Conservation (phyloP, 495 filamentous ascomycete species). For the Podospora pseudocomata region DNA sequence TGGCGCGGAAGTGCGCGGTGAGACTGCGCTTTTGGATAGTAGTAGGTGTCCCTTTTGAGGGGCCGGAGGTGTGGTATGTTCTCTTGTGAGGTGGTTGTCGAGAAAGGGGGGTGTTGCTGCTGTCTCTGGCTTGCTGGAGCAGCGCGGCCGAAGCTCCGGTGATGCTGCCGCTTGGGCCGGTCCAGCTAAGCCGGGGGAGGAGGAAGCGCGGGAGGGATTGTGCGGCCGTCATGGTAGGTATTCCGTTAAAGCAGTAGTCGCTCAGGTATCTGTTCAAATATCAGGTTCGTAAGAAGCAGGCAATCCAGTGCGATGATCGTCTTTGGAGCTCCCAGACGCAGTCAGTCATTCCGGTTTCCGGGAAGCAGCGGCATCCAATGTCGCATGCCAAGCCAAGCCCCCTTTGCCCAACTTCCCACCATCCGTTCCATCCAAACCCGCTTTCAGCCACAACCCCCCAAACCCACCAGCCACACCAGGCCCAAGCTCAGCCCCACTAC, state of each 20-base stretch:
- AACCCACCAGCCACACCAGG: background rate
- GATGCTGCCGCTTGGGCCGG: conserved; percentile 18
- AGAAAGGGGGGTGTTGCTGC: background rate
- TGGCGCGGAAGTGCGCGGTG: conserved; percentile 26
- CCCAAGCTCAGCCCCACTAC: background rate
- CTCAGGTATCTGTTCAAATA: background rate
- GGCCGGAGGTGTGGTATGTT: conserved; percentile 10
- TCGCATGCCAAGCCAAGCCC: conserved; percentile 4
- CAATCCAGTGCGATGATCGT: conserved; percentile 9
- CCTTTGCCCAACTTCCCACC: background rate
- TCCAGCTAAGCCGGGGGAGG: conserved; percentile 53
- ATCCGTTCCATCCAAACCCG: background rate
- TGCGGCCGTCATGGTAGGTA: conserved; percentile 26
- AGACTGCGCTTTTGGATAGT: background rate
- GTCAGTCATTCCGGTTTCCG: conserved; percentile 5
- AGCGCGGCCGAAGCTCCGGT: conserved; percentile 13
- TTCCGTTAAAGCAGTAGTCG: background rate
- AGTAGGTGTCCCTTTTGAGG: background rate
- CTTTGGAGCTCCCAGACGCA: background rate
- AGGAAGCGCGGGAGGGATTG: conserved; percentile 49
- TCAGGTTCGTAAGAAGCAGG: background rate
- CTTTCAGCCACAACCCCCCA: background rate
- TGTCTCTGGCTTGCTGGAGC: conserved; percentile 18
- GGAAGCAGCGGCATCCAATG: background rate
- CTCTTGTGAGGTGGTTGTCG: conserved; percentile 15